These are phyloP conservation scores for Lophiotrema nucula DNA, from an alignment of 495 filamentous ascomycete genomes.

Conservation along the genomic window DNA sequence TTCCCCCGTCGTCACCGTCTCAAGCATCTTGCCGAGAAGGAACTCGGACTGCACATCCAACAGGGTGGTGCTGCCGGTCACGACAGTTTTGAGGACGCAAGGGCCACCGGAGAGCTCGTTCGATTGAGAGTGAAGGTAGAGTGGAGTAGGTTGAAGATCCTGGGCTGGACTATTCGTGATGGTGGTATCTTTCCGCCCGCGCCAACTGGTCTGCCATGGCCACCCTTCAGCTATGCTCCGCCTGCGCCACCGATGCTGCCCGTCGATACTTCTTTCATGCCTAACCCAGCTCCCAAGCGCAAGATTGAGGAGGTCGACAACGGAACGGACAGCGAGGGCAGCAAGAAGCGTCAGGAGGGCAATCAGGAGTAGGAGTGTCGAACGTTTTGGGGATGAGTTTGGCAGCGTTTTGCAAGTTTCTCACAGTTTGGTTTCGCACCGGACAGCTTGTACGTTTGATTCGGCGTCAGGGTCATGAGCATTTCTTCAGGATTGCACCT, in stretches of 20 bases:
- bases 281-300: conserved; percentile 2
- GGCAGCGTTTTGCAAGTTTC: too few species aligned
- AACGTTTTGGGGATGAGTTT: too few species aligned
- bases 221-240: not conserved
- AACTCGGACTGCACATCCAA: conserved; percentile 76
- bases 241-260: conserved; percentile 4
- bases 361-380: too few species aligned
- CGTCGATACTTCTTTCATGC: not conserved
- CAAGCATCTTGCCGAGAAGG: conserved; percentile 60
- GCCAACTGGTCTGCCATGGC: not conserved
- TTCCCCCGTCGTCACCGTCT: conserved; percentile 76
- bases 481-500: too few species aligned
- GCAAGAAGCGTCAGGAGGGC: too few species aligned
- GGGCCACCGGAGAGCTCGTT: conserved; percentile 83
- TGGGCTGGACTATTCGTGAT: conserved; percentile 64
- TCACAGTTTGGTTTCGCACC: too few species aligned
- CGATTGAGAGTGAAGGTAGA: conserved; percentile 61
- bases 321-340: not conserved
- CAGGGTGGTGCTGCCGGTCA: conserved; percentile 63
- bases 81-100: conserved; percentile 84
- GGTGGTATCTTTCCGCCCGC: conserved; percentile 52
- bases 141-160: conserved; percentile 60
- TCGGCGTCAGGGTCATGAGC: too few species aligned
- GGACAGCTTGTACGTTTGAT: too few species aligned
- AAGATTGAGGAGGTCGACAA: not conserved